Evolutionary conservation across 441 rosid genomes (phyloP).

Genomic region (Populus trichocarpa): DNA sequence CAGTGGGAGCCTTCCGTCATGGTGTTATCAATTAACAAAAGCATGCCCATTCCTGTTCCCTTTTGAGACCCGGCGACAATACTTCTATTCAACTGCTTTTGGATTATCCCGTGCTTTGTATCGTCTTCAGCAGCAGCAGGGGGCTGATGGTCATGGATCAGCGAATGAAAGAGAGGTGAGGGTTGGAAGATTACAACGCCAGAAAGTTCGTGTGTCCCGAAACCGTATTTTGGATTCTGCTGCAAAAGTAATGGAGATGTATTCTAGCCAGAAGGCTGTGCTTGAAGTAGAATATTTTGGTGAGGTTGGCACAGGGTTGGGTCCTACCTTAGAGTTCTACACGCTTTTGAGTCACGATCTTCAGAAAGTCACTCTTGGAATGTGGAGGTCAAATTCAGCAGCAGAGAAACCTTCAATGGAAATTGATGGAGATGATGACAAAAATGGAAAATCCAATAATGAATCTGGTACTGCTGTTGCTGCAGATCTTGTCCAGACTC

Average conservation of each 20-base stretch:
- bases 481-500: slow-evolving; percentile 62
- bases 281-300: slow-evolving; percentile 99
- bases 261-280: slow-evolving; percentile 97
- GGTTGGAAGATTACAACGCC: slow-evolving; percentile 96
- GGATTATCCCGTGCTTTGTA: slow-evolving; percentile 96
- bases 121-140: slow-evolving; percentile 99
- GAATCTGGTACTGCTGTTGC: slow-evolving; percentile 28
- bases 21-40: slow-evolving; percentile 98
- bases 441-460: slow-evolving; percentile 37
- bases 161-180: slow-evolving; percentile 88
- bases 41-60: slow-evolving; percentile 99
- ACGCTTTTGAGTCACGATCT: slow-evolving; percentile 95
- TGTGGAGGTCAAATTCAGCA: slow-evolving; percentile 86
- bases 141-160: slow-evolving; percentile 94
- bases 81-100: slow-evolving; percentile 98
- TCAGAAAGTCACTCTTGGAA: slow-evolving; percentile 80
- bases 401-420: slow-evolving; percentile 50
- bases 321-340: slow-evolving; percentile 98
- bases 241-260: slow-evolving; percentile 99
- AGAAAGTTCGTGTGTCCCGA: slow-evolving; percentile 98
- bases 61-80: slow-evolving; percentile 94
- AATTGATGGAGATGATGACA: slow-evolving; percentile 53
- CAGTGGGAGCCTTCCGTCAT: slow-evolving; percentile 97
- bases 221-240: slow-evolving; percentile 99
- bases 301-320: slow-evolving; percentile 99